These are phyloP conservation scores for Fusarium camptoceras DNA, from an alignment of 2,329 filamentous ascomycete species.

Conservation along the genomic window DNA sequence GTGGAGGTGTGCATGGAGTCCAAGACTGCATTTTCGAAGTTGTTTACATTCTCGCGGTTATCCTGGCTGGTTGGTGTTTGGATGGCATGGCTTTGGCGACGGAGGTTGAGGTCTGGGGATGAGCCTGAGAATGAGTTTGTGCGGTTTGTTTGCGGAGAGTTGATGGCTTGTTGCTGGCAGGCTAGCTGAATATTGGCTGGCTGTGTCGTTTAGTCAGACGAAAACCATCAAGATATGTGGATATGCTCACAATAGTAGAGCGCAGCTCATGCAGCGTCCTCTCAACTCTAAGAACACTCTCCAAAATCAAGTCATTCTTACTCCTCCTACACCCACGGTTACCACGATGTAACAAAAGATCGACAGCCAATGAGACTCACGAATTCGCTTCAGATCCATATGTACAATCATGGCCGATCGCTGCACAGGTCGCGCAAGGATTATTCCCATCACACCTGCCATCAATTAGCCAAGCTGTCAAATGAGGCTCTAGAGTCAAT, in stretches of 20 bases:
- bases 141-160: conserved; percentile 34
- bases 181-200: conserved; percentile 19
- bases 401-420: conserved; percentile 54
- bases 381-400: conserved; percentile 59
- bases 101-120: conserved; percentile 35
- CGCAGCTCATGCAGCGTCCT: conserved; percentile 59
- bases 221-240: background rate
- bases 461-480: conserved; percentile 13
- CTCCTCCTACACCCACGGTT: conserved; percentile 52
- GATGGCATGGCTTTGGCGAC: conserved; percentile 42
- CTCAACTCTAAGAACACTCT: conserved; percentile 62
- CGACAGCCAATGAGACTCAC: conserved; percentile 45
- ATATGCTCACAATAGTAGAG: conserved; percentile 52
- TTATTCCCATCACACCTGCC: conserved; percentile 60
- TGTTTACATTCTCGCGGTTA: conserved; percentile 38
- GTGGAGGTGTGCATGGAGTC: conserved; percentile 64
- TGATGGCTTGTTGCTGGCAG: conserved; percentile 23
- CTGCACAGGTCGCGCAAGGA: conserved; percentile 56
- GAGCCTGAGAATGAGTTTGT: conserved; percentile 43
- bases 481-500: background rate
- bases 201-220: background rate
- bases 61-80: conserved; percentile 40
- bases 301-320: conserved; percentile 64
- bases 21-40: conserved; percentile 60
- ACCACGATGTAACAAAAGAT: background rate